Conservation (phyloP, 2,329 filamentous ascomycete species). For the Aspergillus melleus region DNA sequence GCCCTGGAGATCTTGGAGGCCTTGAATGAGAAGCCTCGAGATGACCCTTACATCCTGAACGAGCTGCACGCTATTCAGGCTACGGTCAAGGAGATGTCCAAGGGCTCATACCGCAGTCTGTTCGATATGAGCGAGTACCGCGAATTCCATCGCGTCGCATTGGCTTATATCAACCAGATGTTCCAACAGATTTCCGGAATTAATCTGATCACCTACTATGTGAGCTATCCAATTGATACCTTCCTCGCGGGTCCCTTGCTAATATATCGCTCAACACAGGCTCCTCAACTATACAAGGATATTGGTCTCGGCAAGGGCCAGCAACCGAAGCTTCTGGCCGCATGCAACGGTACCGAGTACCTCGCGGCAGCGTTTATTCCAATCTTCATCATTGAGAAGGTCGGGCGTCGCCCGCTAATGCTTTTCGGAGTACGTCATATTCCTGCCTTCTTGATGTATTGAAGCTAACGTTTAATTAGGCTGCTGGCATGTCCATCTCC, state of each 20-base stretch:
- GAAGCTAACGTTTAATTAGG: constrained; percentile 55
- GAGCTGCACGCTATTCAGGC: constrained; percentile 56
- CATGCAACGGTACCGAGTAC: constrained; percentile 55
- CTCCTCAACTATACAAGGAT: constrained; percentile 19
- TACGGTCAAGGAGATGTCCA: constrained; percentile 51
- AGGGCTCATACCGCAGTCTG: constrained; percentile 56
- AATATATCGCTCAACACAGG: constrained; percentile 6
- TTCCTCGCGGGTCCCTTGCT: constrained; percentile 21
- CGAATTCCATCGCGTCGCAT: constrained; percentile 56
- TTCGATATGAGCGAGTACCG: constrained; percentile 60
- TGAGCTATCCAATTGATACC: constrained; percentile 34
- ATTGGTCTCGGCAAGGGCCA: constrained; percentile 21
- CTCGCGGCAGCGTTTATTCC: constrained; percentile 53
- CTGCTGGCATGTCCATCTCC: constrained; percentile 61
- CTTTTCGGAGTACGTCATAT: constrained; percentile 65
- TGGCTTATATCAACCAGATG: constrained; percentile 60
- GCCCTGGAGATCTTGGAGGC: constrained; percentile 49
- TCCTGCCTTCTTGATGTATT: constrained; percentile 16
- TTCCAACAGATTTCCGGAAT: constrained; percentile 52
- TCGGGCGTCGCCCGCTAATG: constrained; percentile 67
- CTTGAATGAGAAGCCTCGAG: constrained; percentile 41
- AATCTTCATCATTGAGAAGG: constrained; percentile 51
- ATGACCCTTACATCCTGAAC: constrained; percentile 48
- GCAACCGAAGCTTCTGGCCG: constrained; percentile 49
- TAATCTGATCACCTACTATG: constrained; percentile 48